Evolutionary conservation across 148 eudicot genomes (phyloP).

Genomic region (Amaranthus cruentus): DNA sequence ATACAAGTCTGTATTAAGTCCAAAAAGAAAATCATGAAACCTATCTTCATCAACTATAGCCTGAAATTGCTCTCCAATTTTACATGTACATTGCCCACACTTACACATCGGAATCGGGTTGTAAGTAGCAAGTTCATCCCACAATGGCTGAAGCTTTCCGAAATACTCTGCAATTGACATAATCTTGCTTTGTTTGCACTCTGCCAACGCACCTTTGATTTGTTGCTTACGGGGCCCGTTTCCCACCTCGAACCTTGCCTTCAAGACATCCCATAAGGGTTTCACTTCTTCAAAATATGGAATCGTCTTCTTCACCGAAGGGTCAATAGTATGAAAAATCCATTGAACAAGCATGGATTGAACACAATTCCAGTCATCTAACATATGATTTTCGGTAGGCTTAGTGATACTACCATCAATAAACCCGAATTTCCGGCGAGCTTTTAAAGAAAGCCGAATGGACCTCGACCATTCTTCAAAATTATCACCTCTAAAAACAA

Average conservation of each 20-base stretch:
- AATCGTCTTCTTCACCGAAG: neutral
- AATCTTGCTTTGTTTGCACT: no score
- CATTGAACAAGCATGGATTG: slow-evolving; percentile 7
- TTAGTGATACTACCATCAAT: neutral
- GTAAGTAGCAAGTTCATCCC: no score
- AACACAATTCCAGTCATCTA: neutral
- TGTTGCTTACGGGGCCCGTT: neutral
- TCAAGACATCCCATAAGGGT: neutral
- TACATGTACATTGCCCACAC: no score
- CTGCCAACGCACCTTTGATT: neutral
- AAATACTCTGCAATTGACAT: no score
- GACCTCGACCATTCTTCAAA: neutral
- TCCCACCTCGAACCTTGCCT: neutral
- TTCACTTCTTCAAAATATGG: slow-evolving; percentile 5
- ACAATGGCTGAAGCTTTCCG: no score
- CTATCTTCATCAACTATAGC: neutral
- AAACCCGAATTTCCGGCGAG: neutral
- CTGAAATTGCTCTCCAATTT: no score
- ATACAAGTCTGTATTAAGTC: neutral
- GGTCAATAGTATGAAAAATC: neutral
- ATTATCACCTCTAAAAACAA: neutral
- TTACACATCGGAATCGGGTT: no score
- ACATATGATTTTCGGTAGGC: neutral
- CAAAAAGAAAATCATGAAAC: neutral
- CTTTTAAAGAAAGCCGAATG: neutral